phyloP scores from a whole-genome alignment of 2,329 filamentous ascomycete genomes.

The Diaporthe sp. region DNA sequence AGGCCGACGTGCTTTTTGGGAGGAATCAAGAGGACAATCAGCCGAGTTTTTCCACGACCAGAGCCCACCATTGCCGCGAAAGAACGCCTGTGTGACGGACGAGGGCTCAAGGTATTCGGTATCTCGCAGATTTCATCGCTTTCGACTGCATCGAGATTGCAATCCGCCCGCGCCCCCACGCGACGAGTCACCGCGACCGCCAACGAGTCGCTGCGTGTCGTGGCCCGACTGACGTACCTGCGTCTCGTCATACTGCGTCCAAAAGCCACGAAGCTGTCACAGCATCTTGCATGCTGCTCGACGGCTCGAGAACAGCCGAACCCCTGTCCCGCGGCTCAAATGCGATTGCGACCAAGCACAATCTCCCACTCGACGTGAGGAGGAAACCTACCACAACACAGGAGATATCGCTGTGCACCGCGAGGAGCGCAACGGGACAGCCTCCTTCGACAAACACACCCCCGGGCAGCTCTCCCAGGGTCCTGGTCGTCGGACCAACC shows the following conservation, averaged over 20 bases:
- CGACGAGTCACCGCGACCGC: slow-evolving; percentile 14
- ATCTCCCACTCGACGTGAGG: slow-evolving; percentile 27
- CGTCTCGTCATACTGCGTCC: slow-evolving; percentile 27
- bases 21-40: slow-evolving; percentile 26
- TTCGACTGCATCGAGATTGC: not conserved
- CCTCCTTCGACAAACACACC: not conserved
- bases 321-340: not conserved
- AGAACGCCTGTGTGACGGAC: slow-evolving; percentile 11
- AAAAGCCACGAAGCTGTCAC: slow-evolving; percentile 24
- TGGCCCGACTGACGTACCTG: slow-evolving; percentile 29
- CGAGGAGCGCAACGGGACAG: slow-evolving; percentile 17
- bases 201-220: slow-evolving; percentile 16
- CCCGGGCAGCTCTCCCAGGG: slow-evolving; percentile 4
- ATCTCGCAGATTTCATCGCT: not conserved
- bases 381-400: not conserved
- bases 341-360: slow-evolving; percentile 25
- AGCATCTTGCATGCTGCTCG: slow-evolving; percentile 25
- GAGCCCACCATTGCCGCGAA: slow-evolving; percentile 20
- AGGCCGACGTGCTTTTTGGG: slow-evolving; percentile 23
- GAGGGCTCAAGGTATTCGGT: slow-evolving; percentile 4
- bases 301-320: not conserved
- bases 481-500: slow-evolving; percentile 28
- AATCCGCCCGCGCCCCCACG: not conserved
- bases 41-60: slow-evolving; percentile 17
- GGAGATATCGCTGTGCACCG: not conserved